These are phyloP conservation scores for Calocybe indica DNA, from an alignment of 768 basidiomycete species.

Conservation along the genomic window DNA sequence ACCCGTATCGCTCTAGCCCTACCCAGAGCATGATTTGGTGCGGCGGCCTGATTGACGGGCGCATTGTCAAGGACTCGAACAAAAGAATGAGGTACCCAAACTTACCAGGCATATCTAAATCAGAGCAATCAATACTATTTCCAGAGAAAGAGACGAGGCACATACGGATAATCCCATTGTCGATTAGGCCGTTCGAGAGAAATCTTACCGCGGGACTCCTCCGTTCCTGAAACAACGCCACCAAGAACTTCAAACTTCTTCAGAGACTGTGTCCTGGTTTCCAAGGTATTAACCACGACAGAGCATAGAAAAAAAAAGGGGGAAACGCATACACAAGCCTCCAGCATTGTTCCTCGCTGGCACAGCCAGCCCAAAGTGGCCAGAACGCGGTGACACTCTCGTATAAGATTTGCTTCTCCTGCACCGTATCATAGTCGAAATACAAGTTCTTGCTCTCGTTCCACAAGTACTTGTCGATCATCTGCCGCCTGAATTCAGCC, in stretches of 20 bases:
- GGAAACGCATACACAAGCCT: constrained; percentile 72
- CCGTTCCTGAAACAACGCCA: constrained; percentile 93
- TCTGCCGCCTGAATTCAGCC: constrained; percentile 73
- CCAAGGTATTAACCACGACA: constrained; percentile 1
- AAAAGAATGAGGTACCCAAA: neutral
- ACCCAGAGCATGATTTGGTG: constrained; percentile 99
- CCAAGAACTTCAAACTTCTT: constrained; percentile 96
- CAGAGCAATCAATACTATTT: constrained; percentile 10
- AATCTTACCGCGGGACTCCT: constrained; percentile 92
- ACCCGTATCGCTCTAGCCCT: constrained; percentile 93
- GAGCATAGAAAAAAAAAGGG: neutral
- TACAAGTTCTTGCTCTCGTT: constrained; percentile 92
- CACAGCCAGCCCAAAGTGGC: constrained; percentile 97
- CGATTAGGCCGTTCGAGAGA: constrained; percentile 95
- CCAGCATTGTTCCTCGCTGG: constrained; percentile 93
- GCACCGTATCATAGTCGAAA: constrained; percentile 93
- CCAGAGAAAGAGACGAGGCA: constrained; percentile 15
- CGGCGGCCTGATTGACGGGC: constrained; percentile 57
- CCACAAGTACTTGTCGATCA: constrained; percentile 95
- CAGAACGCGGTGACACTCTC: constrained; percentile 97
- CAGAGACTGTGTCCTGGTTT: constrained; percentile 69
- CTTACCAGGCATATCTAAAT: constrained; percentile 61
- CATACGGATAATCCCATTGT: constrained; percentile 97
- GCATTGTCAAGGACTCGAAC: constrained; percentile 6
- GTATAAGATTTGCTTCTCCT: constrained; percentile 88